Conservation (phyloP, 495 filamentous ascomycete species). For the Evernia prunastri region DNA sequence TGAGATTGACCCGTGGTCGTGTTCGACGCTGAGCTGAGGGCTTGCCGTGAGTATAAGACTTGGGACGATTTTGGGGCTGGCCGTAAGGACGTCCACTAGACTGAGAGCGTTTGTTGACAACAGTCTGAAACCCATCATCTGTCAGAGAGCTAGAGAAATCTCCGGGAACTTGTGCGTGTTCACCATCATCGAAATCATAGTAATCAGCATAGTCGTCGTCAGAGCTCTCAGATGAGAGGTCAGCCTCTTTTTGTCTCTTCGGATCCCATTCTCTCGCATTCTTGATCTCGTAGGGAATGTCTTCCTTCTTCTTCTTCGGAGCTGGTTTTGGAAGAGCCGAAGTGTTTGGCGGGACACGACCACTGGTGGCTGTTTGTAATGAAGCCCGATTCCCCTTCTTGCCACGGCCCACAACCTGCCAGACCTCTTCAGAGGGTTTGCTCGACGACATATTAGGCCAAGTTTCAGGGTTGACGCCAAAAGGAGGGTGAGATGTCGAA, state of each 20-base stretch:
- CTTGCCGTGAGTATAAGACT: background rate
- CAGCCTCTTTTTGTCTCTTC: background rate
- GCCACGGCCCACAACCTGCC: background rate
- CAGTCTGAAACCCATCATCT: background rate
- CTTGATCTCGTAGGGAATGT: slow-evolving; percentile 17
- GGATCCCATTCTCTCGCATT: slow-evolving; percentile 16
- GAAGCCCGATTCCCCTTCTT: background rate
- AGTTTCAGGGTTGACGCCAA: background rate
- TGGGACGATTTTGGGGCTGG: background rate
- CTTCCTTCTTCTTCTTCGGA: slow-evolving; percentile 9
- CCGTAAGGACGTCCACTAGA: background rate
- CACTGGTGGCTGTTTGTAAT: background rate
- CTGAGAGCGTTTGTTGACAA: background rate
- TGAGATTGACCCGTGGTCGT: slow-evolving; percentile 9
- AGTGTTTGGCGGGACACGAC: background rate
- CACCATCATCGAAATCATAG: background rate
- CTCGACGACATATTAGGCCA: background rate
- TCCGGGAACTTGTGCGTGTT: background rate
- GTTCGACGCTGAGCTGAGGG: background rate
- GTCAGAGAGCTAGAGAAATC: background rate
- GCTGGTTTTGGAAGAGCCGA: background rate
- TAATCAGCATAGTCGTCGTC: background rate
- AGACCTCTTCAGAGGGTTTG: background rate
- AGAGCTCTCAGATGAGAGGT: background rate
- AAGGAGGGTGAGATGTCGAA: background rate